Conservation (phyloP, 2,329 filamentous ascomycete species). For the Fragosphaeria purpurea region DNA sequence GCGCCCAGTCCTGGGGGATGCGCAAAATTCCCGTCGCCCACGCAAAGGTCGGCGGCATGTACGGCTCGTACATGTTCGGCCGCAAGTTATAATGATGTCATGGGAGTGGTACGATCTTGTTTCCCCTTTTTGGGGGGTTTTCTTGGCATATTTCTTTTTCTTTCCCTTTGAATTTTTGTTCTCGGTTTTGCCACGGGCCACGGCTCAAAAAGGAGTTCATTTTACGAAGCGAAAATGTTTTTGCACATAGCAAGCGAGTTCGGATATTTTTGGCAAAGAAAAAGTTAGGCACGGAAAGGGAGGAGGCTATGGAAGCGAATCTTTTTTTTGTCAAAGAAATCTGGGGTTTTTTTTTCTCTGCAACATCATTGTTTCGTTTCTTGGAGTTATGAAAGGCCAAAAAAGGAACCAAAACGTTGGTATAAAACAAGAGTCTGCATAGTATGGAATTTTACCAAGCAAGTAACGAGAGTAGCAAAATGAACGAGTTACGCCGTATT, state of each 20-base stretch:
- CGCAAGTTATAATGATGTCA: conserved; percentile 36
- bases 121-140: conserved; percentile 6
- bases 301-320: no score
- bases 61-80: conserved; percentile 63
- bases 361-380: no score
- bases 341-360: no score
- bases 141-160: conserved; percentile 7
- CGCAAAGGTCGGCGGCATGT: conserved; percentile 89
- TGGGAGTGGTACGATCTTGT: neutral
- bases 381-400: conserved; percentile 2
- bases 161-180: conserved; percentile 1
- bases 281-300: no score
- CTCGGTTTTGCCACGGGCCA: neutral
- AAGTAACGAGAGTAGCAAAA: no score
- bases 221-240: neutral
- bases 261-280: no score
- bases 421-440: no score
- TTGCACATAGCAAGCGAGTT: neutral
- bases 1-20: conserved; percentile 76
- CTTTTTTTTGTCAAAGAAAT: no score
- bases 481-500: no score
- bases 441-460: no score
- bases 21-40: conserved; percentile 83
- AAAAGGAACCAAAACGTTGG: neutral
- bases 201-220: no score